phyloP scores from a whole-genome alignment of 2,329 filamentous ascomycete genomes.

The Neonectria coccinea region DNA sequence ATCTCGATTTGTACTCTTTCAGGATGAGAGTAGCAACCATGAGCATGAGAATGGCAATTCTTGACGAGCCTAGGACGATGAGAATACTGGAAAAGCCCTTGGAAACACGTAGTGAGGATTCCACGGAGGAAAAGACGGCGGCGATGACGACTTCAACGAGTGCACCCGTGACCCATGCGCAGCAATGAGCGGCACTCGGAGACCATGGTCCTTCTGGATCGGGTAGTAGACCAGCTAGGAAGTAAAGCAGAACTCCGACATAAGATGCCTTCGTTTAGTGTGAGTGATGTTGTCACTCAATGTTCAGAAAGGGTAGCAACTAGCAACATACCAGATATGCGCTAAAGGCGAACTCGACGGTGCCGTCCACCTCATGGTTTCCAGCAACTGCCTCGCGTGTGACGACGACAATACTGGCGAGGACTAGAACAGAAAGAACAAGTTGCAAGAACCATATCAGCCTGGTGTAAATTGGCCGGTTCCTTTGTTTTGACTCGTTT shows the following conservation, averaged over 20 bases:
- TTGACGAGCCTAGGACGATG: conserved; percentile 48
- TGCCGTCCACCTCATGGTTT: conserved; percentile 41
- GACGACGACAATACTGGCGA: conserved; percentile 51
- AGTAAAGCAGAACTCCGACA: conserved; percentile 56
- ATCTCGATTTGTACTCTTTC: conserved; percentile 49
- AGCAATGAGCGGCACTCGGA: conserved; percentile 51
- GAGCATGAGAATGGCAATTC: conserved; percentile 49
- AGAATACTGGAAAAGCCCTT: conserved; percentile 47
- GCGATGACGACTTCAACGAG: conserved; percentile 53
- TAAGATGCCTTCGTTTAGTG: conserved; percentile 50
- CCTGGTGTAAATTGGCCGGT: conserved; percentile 46
- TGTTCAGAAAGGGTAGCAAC: too few species aligned
- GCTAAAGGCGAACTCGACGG: conserved; percentile 53
- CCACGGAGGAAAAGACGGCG: conserved; percentile 48
- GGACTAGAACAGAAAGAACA: conserved; percentile 47
- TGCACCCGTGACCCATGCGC: conserved; percentile 52
- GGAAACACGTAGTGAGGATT: conserved; percentile 47
- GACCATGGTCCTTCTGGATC: conserved; percentile 60
- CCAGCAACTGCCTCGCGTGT: conserved; percentile 49
- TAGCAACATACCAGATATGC: conserved; percentile 52
- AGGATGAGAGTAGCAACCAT: conserved; percentile 50
- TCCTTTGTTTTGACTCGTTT: conserved; percentile 44
- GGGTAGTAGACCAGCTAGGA: conserved; percentile 55
- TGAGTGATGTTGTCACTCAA: conserved; percentile 14
- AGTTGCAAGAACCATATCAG: conserved; percentile 54